These are phyloP conservation scores for Whalleya microplaca DNA, from an alignment of 2,329 filamentous ascomycete genomes.

Conservation along the genomic window DNA sequence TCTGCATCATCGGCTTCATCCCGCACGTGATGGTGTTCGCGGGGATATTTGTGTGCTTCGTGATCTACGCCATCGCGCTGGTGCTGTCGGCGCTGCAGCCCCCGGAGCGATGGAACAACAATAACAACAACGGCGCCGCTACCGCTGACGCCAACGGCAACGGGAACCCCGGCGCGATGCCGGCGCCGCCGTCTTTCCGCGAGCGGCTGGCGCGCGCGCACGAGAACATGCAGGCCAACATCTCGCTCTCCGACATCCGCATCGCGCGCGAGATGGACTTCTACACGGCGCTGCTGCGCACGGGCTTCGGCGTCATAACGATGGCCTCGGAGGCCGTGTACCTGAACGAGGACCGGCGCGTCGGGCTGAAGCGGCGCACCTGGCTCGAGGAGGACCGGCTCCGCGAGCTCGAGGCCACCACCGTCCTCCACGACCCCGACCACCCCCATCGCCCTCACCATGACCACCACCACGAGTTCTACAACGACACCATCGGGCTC, in stretches of 20 bases:
- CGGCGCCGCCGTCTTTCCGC: slow-evolving; percentile 47
- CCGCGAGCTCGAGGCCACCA: slow-evolving; percentile 70
- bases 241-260: slow-evolving; percentile 79
- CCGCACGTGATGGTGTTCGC: slow-evolving; percentile 86
- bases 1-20: slow-evolving; percentile 93
- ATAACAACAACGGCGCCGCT: slow-evolving; percentile 20
- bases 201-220: slow-evolving; percentile 74
- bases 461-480: slow-evolving; percentile 79
- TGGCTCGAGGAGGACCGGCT: slow-evolving; percentile 92
- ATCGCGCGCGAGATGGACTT: slow-evolving; percentile 92
- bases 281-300: slow-evolving; percentile 84
- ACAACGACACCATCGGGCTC: slow-evolving; percentile 60
- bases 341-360: slow-evolving; percentile 81
- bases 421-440: slow-evolving; percentile 59
- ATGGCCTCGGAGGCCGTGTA: slow-evolving; percentile 97
- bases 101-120: slow-evolving; percentile 49
- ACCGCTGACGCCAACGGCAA: too few species aligned
- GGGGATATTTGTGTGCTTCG: slow-evolving; percentile 75
- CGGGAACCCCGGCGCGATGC: too few species aligned
- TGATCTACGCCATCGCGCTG: slow-evolving; percentile 79
- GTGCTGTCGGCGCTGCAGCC: slow-evolving; percentile 73
- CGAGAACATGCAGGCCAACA: slow-evolving; percentile 88
- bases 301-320: slow-evolving; percentile 86
- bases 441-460: slow-evolving; percentile 59
- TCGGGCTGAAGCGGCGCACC: slow-evolving; percentile 75